Evolutionary conservation across 2,329 filamentous ascomycete species (phyloP), one percentile per base, ranked within the genome.

Genomic region (Phaeosphaeria sp.): DNA sequence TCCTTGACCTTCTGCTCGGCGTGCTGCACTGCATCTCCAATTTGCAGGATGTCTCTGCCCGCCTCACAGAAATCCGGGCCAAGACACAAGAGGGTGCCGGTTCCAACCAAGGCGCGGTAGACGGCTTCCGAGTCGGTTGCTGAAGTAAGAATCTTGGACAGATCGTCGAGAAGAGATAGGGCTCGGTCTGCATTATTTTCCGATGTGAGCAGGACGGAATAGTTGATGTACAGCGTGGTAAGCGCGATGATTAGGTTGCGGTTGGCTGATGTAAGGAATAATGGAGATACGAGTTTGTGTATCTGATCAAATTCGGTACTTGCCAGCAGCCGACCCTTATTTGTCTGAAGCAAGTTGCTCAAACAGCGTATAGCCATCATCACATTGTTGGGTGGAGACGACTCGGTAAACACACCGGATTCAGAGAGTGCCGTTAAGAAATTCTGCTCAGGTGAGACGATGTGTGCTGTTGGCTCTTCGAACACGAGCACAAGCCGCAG

Each of bases 281-380:
- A 27, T 4, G 85, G 84, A 51, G 89, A 84, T 9, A 96, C 79
- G 25, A 90, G 84, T 2, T 81, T 77, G 4, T 91, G 80, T 4
- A 90, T 85, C 41, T 84, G 81, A 42, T 89, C 85, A 20, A 89
- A 86, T 44, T 82, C 80, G 20, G 79, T 80, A 13, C 86, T 83
- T 6, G 88, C 86, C 39, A 80, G 67, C 6, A 77, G 65, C 3
- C 91, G 87, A 17, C 95, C 95, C 55, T 89, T 83, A 0, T 86
- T 80, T 0, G 91, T 91, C 59, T 87, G 85, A 72, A 97, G 97
- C 7, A 97, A 81, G 67, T 99, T 99, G 27, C 88, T 89, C 49
- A 98, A 83, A 15, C 89, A 86, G 3, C 95, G 90, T 13, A 92
- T 83, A 0, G 90, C 89, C 82, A 99, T 90, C 89, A 98, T 97